Evolutionary conservation across 305 asterid genomes (phyloP).

Genomic region (Galium porrigens): DNA sequence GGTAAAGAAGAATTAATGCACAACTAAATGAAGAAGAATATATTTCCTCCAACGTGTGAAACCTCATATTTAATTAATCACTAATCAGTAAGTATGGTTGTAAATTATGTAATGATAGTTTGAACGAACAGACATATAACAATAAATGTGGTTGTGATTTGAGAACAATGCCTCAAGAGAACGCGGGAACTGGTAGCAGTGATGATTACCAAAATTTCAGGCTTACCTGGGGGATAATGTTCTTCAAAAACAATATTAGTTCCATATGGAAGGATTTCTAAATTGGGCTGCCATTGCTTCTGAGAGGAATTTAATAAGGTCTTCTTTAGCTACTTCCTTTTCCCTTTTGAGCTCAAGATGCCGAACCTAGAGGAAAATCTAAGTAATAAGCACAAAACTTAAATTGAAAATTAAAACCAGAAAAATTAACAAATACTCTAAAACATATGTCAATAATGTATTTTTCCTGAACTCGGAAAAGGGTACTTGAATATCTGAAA

Average conservation of each 20-base stretch:
- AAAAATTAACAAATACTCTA: neutral
- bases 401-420: neutral
- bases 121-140: neutral
- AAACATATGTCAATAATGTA: neutral
- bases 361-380: constrained; percentile 47
- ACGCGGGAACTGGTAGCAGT: neutral
- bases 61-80: too few species aligned
- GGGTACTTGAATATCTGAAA: neutral
- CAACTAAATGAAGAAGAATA: too few species aligned
- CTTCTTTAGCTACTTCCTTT: constrained; percentile 57
- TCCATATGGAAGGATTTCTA: constrained; percentile 87
- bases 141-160: neutral
- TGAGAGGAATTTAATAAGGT: constrained; percentile 55
- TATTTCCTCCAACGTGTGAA: too few species aligned
- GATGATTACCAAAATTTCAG: neutral
- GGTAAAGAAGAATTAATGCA: too few species aligned
- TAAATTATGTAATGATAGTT: neutral
- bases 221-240: neutral
- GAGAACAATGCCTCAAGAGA: neutral
- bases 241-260: constrained; percentile 24
- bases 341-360: constrained; percentile 85
- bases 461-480: neutral
- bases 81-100: neutral
- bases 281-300: constrained; percentile 75
- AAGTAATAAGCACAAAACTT: constrained; percentile 2